Percentiles rank a stretch among this genome's conserved stretches.
Conservation (phyloP, 352 stramenopile genomes). For the Blastocystis sp. region DNA sequence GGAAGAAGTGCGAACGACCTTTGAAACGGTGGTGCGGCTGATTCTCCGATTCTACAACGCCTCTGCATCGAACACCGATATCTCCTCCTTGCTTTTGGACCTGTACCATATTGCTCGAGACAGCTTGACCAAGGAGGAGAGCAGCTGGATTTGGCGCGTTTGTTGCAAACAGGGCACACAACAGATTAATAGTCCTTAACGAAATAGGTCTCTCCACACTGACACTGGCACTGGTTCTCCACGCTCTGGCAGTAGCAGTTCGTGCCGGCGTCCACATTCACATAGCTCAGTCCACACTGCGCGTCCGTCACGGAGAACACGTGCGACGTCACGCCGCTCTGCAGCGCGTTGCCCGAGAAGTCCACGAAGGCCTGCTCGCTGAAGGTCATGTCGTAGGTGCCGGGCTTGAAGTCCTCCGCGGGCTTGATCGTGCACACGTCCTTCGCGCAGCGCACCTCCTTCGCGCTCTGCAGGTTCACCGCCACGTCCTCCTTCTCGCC, state of each 20-base stretch:
- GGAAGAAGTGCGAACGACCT: not conserved
- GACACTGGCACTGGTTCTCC: conserved; percentile 56
- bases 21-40: conserved; percentile 9
- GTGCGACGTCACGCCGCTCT: conserved; percentile 26
- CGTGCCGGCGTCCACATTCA: conserved; percentile 20
- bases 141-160: not conserved
- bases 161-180: conserved; percentile 20
- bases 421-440: conserved; percentile 45
- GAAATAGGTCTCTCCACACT: conserved; percentile 63
- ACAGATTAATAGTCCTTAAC: conserved; percentile 63
- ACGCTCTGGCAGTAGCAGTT: conserved; percentile 55
- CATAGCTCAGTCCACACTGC: conserved; percentile 34
- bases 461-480: conserved; percentile 42
- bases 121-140: too few species aligned
- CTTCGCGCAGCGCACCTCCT: conserved; percentile 10
- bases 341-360: conserved; percentile 27
- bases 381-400: conserved; percentile 53
- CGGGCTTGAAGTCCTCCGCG: not conserved
- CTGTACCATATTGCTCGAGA: too few species aligned
- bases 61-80: not conserved
- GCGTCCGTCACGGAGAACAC: conserved; percentile 28
- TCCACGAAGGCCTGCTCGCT: conserved; percentile 30
- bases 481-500: conserved; percentile 25
- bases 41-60: conserved; percentile 12
- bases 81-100: not conserved